Percentiles rank a stretch among this genome's conserved stretches.
Evolutionary conservation across 805 yeast species (phyloP).

Genomic region (Pichia thaimueangensis): DNA sequence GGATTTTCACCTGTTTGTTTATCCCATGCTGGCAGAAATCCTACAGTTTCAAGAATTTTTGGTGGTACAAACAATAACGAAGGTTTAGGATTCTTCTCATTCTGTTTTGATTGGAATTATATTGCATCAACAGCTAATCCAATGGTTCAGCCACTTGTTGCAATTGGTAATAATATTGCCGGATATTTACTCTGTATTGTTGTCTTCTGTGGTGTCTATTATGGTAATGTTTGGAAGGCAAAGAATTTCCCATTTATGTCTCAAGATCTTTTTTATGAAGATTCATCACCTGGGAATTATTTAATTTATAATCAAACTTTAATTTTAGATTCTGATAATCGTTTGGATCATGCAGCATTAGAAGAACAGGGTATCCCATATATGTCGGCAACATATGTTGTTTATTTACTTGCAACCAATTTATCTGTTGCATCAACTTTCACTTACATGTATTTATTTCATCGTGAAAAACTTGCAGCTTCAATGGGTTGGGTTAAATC

Average conservation of each 20-base stretch:
- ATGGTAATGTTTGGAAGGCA: constrained; percentile 30
- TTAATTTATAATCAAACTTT: constrained; percentile 27
- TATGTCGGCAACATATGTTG: constrained; percentile 28
- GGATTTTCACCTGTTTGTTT: constrained; percentile 28
- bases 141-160: constrained; percentile 25
- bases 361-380: constrained; percentile 26
- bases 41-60: constrained; percentile 26
- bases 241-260: constrained; percentile 31
- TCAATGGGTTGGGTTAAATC: constrained; percentile 22
- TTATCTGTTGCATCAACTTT: constrained; percentile 30
- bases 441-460: constrained; percentile 28
- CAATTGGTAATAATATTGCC: constrained; percentile 25
- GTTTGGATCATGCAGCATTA: constrained; percentile 22
- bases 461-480: constrained; percentile 21
- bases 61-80: constrained; percentile 32
- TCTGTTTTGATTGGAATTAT: constrained; percentile 32
- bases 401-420: constrained; percentile 29
- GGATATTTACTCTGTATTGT: constrained; percentile 26
- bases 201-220: constrained; percentile 27
- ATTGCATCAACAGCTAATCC: constrained; percentile 26
- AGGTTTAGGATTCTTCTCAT: constrained; percentile 25
- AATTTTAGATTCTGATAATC: constrained; percentile 20
- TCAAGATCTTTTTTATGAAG: constrained; percentile 25
- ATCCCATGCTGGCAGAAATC: constrained; percentile 21
- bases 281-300: constrained; percentile 21